Conservation (phyloP, 148 eudicot genomes). For the Simmondsia chinensis region DNA sequence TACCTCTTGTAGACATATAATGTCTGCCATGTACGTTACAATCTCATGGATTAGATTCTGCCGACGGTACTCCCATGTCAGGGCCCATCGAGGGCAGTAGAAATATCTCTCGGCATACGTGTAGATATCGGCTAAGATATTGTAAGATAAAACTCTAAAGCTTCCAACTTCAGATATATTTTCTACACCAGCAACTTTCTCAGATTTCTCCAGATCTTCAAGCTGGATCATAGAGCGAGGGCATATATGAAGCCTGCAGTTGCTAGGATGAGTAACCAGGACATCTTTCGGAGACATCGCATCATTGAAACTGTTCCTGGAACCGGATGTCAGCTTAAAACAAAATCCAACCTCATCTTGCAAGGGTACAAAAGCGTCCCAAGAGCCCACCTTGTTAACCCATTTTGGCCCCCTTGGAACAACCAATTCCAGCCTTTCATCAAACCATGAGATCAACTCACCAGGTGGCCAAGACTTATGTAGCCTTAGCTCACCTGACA, state of each 20-base stretch:
- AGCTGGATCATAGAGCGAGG: constrained; percentile 9
- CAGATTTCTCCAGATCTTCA: constrained; percentile 8
- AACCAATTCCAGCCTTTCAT: constrained; percentile 20
- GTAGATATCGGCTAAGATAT: constrained; percentile 57
- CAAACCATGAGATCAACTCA: constrained; percentile 20
- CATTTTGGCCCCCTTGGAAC: constrained; percentile 16
- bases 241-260: constrained; percentile 9
- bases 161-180: constrained; percentile 31
- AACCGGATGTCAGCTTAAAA: constrained; percentile 53
- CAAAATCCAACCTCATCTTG: constrained; percentile 67
- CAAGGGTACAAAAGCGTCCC: constrained; percentile 51
- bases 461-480: constrained; percentile 31
- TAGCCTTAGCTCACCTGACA: constrained; percentile 27
- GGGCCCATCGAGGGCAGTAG: constrained; percentile 91
- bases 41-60: constrained; percentile 74
- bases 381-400: constrained; percentile 32
- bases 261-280: constrained; percentile 39
- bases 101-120: constrained; percentile 36
- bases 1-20: constrained; percentile 96
- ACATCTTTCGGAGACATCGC: constrained; percentile 6
- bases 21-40: constrained; percentile 66
- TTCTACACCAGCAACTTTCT: neutral
- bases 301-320: constrained; percentile 11
- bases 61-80: constrained; percentile 79
- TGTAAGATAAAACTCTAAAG: constrained; percentile 70